Evolutionary conservation across 1,284 basidiomycete genomes (phyloP), one percentile per base, ranked within the genome.

Genomic region (Phylloboletellus chloephorus): DNA sequence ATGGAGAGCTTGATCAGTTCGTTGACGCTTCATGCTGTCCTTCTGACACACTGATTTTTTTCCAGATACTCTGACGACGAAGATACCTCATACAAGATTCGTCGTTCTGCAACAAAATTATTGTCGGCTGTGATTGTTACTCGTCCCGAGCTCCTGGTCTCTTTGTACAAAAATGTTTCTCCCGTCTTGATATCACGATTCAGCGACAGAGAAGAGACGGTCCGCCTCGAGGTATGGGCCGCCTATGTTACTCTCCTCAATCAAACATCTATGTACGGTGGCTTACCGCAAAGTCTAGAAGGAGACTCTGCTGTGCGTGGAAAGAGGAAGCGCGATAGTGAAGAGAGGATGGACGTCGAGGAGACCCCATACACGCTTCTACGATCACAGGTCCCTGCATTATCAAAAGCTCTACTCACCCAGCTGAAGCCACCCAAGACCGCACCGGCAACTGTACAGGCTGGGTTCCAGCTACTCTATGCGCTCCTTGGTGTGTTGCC

Each of bases 21-120:
- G 56, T 58, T 20, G 3, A 33, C 4, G 3, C 13, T 13, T 24
- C 7, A 2, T 22, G 5, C 3, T 15, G 20, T 6, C 17, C 21
- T 5, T 41, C 15, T 24, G 36, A n/a, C 15, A 25, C 19, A 24
- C 38, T 41, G 13, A 59, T 35, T 12, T 39, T 16, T 43, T 43
- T 29, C 3, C 48, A 91, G 88, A 50, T 97, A 97, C 61, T 92
- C 91, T 6, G 95, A 99, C 54, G 95, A 98, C 51, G 96, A 98
- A 59, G 96, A 98, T 60, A 87, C 90, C n/a, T 97, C 94, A 0
- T 98, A 97, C 79, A 98, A 97, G 67, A 92, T 97, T 47, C 83
- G 96, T 46, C 79, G 95, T 39, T 86, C 90, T 4, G 85, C 96
- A 4, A 92, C 92, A 17, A 97, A 97, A 61, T 71, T 98, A 2